These are phyloP conservation scores for Coemansia sp. DNA, from an alignment of 192 early-diverging fungal genomes.

Conservation along the genomic window DNA sequence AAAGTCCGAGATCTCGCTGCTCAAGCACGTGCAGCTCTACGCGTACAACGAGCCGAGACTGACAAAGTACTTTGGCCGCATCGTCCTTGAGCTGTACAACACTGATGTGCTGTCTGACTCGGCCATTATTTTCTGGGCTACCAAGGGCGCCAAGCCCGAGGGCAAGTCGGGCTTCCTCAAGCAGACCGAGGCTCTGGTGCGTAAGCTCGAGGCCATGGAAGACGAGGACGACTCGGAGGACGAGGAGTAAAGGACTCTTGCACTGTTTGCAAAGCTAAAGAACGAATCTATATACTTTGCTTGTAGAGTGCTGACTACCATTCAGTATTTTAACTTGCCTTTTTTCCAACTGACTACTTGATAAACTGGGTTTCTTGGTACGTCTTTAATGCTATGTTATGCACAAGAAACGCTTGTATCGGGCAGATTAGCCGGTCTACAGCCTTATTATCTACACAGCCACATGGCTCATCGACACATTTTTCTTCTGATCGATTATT, in stretches of 20 bases:
- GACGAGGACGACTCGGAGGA: constrained; percentile 60
- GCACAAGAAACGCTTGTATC: too few species aligned
- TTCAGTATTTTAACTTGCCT: too few species aligned
- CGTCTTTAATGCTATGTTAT: too few species aligned
- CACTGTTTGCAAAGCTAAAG: too few species aligned
- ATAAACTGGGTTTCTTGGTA: too few species aligned
- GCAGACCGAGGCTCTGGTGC: constrained; percentile 88
- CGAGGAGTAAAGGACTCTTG: constrained; percentile 6
- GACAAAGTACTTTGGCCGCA: constrained; percentile 80
- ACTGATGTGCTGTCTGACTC: constrained; percentile 86
- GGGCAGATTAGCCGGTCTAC: too few species aligned
- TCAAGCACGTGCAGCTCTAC: constrained; percentile 81
- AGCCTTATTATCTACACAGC: too few species aligned
- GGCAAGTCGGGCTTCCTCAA: constrained; percentile 90
- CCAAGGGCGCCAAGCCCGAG: constrained; percentile 83
- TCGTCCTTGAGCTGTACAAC: constrained; percentile 82
- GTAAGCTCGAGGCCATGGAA: constrained; percentile 70
- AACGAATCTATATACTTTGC: too few species aligned
- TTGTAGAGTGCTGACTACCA: too few species aligned
- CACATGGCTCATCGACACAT: background rate
- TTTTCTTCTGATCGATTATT: background rate
- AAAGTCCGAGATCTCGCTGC: constrained; percentile 74
- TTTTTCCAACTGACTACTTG: too few species aligned
- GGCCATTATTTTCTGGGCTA: constrained; percentile 91
- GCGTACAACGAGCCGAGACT: constrained; percentile 89